Conservation (phyloP, 768 basidiomycete species). For the Neoboletus subvelutipes region DNA sequence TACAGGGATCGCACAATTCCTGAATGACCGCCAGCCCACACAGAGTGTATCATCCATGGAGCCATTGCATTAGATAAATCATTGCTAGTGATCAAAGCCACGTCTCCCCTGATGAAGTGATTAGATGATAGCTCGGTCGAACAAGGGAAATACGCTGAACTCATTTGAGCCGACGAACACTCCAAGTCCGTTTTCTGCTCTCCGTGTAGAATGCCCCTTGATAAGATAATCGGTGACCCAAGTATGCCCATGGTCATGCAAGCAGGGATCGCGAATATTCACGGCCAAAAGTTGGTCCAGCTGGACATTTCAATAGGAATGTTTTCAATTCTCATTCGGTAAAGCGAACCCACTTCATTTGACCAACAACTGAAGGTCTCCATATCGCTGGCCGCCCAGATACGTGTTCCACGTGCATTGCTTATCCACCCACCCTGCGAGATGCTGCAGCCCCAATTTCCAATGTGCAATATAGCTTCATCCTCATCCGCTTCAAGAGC, state of each 20-base stretch:
- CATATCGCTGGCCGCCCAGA: slow-evolving; percentile 95
- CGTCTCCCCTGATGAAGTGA: slow-evolving; percentile 47
- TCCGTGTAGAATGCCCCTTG: slow-evolving; percentile 39
- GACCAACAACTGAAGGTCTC: slow-evolving; percentile 90
- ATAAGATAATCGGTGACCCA: slow-evolving; percentile 85
- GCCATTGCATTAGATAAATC: slow-evolving; percentile 37
- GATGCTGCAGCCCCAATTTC: slow-evolving; percentile 84
- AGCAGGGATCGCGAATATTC: slow-evolving; percentile 65
- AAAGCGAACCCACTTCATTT: slow-evolving; percentile 48
- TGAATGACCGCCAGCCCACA: slow-evolving; percentile 55
- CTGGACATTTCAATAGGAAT: slow-evolving; percentile 36
- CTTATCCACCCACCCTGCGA: slow-evolving; percentile 73
- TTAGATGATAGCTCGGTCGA: background rate
- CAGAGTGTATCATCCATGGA: slow-evolving; percentile 49
- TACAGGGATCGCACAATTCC: slow-evolving; percentile 56
- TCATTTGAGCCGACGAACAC: slow-evolving; percentile 76
- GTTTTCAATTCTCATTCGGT: background rate
- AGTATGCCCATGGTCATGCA: slow-evolving; percentile 53
- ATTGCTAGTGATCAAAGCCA: slow-evolving; percentile 50
- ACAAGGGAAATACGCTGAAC: slow-evolving; percentile 36
- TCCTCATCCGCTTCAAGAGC: slow-evolving; percentile 82
- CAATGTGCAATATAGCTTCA: slow-evolving; percentile 75
- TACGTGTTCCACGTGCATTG: slow-evolving; percentile 33
- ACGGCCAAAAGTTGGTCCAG: slow-evolving; percentile 55
- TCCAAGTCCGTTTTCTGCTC: slow-evolving; percentile 35